Evolutionary conservation across 2,329 filamentous ascomycete species (phyloP).

Genomic region (Huntiella moniliformis): DNA sequence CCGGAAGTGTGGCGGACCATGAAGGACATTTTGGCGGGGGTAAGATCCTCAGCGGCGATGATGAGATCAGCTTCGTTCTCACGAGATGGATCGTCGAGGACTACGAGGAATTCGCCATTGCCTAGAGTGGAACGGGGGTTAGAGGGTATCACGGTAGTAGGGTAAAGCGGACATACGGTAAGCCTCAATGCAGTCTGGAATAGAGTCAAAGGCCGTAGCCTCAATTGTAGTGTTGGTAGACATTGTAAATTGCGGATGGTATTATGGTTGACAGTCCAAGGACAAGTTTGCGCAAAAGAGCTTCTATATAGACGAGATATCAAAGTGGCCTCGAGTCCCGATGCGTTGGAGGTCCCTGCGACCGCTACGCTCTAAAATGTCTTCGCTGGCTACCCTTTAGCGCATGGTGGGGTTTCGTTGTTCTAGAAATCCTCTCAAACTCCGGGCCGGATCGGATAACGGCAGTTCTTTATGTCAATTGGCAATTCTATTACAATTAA

Average conservation of each 20-base stretch:
- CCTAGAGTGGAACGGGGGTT: constrained; percentile 23
- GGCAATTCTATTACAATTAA: too few relatives aligned
- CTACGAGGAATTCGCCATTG: constrained; percentile 82
- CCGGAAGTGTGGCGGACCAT: constrained; percentile 83
- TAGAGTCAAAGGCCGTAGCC: constrained; percentile 39
- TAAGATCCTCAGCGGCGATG: constrained; percentile 71
- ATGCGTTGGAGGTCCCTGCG: too few relatives aligned
- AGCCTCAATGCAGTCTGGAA: constrained; percentile 43
- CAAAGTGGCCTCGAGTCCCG: too few relatives aligned
- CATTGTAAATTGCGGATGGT: constrained; percentile 20
- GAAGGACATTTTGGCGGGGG: constrained; percentile 83
- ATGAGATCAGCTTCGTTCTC: constrained; percentile 98
- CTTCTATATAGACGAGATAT: too few relatives aligned
- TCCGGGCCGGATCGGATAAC: too few relatives aligned
- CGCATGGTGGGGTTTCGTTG: too few relatives aligned
- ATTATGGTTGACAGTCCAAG: too few relatives aligned
- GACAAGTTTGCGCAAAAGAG: too few relatives aligned
- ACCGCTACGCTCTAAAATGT: too few relatives aligned
- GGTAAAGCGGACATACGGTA: constrained; percentile 33
- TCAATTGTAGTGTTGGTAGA: constrained; percentile 29
- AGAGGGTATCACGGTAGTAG: not conserved
- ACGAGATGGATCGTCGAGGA: constrained; percentile 77
- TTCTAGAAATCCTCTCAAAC: too few relatives aligned
- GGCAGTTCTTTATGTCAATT: too few relatives aligned
- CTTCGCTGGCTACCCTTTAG: too few relatives aligned